phyloP scores from a whole-genome alignment of 495 filamentous ascomycete genomes.

The Staphylotrichum tortipilum region DNA sequence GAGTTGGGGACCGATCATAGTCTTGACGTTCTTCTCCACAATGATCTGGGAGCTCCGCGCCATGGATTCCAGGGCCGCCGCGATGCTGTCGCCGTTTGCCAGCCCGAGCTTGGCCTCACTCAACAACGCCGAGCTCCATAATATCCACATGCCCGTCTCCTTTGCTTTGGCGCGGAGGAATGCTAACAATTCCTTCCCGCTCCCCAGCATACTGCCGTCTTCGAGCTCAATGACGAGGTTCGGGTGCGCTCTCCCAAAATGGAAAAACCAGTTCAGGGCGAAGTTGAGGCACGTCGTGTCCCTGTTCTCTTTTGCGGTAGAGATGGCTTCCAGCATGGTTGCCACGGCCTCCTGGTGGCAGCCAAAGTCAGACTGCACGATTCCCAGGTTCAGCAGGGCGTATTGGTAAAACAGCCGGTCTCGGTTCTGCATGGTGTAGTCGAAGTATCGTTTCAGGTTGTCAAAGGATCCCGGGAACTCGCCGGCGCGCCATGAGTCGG shows the following conservation, averaged over 20 bases:
- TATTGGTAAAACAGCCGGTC: conserved; percentile 89
- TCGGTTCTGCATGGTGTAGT: conserved; percentile 86
- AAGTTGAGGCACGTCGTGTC: conserved; percentile 92
- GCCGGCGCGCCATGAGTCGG: conserved; percentile 84
- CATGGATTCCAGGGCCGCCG: conserved; percentile 68
- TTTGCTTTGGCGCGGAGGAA: conserved; percentile 85
- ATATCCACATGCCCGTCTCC: conserved; percentile 78
- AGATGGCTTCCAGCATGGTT: conserved; percentile 86
- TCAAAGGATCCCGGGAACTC: conserved; percentile 88
- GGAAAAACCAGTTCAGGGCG: conserved; percentile 93
- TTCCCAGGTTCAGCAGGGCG: conserved; percentile 85
- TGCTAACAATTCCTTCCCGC: conserved; percentile 69
- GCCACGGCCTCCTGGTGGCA: conserved; percentile 84
- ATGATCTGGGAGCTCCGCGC: conserved; percentile 75
- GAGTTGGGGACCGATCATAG: conserved; percentile 64
- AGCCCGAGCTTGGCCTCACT: conserved; percentile 79
- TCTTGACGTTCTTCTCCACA: conserved; percentile 63
- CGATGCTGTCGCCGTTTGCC: conserved; percentile 66
- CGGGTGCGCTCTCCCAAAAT: conserved; percentile 81
- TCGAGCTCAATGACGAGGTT: conserved; percentile 61
- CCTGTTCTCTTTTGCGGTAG: conserved; percentile 82
- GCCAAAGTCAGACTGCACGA: conserved; percentile 92
- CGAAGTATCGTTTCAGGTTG: conserved; percentile 88
- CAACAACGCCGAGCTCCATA: conserved; percentile 76
- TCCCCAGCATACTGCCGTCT: conserved; percentile 63